Evolutionary conservation across 2,329 filamentous ascomycete genomes (phyloP), one percentile per base, ranked within the genome.

Genomic region (Monosporascus sp.): DNA sequence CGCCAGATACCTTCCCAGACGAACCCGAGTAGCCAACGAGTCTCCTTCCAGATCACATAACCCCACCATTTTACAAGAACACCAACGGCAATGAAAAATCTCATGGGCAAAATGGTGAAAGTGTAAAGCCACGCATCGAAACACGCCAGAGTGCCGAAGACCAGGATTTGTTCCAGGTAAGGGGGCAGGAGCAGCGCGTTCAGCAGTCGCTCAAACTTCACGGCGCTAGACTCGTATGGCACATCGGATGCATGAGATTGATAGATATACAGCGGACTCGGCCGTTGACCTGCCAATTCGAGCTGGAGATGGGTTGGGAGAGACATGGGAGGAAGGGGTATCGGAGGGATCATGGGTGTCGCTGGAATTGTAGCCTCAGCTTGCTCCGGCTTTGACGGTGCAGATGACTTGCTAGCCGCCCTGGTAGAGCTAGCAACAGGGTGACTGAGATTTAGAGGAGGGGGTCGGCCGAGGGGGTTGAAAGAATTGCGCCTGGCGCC

Each of bases 111-210:
- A 45, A 99, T 96, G 0, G 94, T 99, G 63, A 99, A 95, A 1
- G 90, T 95, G 72, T 97, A 94, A 1, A 99, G 81, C 91, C 93
- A 99, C 1, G 93, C 89, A 68, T 99, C 94, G 6, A 99, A 77
- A 70, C 94, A 99, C 6, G 93, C 92, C 37, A 97, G 72, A 0
- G 89, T 86, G 6, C 94, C 94, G 71, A 99, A 97, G 55, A 85
- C 84, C 6, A 99, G 79, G 0, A 92, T 87, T 46, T 87, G 82
- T 71, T 99, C 94, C 5, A 99, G 78, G 55, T 88, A 89, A 0
- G 84, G 81, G 0, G 93, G 91, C 3, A 99, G 74, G 25, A 91
- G 76, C 6, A 99, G 72, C 55, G 97, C 95, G 67, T 97, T 97
- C 59, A 90, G 81, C 14, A 99, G 77, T 39, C 95, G 85, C 68